Conservation (phyloP, 2,329 filamentous ascomycete genomes). For the Pseudogymnoascus sp. region DNA sequence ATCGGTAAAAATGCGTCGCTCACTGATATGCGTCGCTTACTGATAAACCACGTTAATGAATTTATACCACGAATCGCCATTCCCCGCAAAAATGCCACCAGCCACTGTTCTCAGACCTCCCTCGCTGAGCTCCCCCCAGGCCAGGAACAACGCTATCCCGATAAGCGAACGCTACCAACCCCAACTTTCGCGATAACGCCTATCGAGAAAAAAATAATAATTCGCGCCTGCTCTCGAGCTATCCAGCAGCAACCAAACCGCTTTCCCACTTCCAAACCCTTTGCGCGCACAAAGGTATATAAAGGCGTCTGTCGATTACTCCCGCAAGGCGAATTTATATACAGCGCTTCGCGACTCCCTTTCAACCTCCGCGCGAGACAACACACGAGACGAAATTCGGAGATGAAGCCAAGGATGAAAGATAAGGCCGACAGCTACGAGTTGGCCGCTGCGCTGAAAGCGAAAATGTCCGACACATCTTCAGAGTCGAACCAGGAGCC, state of each 20-base stretch:
- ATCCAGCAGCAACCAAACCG: not conserved
- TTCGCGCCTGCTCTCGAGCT: not conserved
- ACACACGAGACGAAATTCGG: not conserved
- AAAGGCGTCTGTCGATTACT: not conserved
- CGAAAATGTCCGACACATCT: not conserved
- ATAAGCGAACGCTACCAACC: conserved; percentile 1
- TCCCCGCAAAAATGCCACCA: no score
- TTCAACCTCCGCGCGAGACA: not conserved
- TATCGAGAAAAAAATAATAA: not conserved
- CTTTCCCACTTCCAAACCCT: not conserved
- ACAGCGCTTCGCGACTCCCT: not conserved
- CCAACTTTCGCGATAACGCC: not conserved
- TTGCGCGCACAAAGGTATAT: not conserved
- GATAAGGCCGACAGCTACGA: not conserved
- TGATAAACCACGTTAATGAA: no score
- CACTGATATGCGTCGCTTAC: no score
- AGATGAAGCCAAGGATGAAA: not conserved
- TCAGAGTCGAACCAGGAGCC: not conserved
- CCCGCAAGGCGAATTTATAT: not conserved
- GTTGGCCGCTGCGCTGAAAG: not conserved
- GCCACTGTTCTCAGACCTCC: no score
- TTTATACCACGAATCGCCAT: no score
- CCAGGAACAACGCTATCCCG: not conserved
- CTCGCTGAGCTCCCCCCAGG: not conserved
- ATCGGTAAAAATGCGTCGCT: no score